Evolutionary conservation across 176 grass and related monocot genomes (phyloP), one percentile per base, ranked within the genome.

Genomic region (Aegilops bicornis): DNA sequence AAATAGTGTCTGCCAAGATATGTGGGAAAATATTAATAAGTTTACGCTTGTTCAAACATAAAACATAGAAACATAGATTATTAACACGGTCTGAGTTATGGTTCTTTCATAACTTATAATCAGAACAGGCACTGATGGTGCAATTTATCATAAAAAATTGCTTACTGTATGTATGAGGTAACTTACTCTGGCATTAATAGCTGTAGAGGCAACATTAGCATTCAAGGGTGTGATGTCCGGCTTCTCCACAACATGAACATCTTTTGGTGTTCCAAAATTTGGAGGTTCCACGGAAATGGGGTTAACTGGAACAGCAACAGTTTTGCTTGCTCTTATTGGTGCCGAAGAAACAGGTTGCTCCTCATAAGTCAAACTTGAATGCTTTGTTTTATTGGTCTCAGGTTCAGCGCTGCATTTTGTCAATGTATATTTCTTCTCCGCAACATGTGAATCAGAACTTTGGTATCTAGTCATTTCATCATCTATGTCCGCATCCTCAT

Each of bases 231-330:
- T 85, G 40, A n/a, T 88, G 25, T 82, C 83, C 37, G 64, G 79
- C 77, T 95, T 92, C 88, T 95, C 93, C 73, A 95, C 82, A 84
- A 89, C 87, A 59, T 85, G 76, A 85, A 88, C 89, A 94, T 95
- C 86, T 83, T 90, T 89, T 58, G 88, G 90, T 71, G 82, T 86
- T 69, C 87, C 82, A 87, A 85, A 89, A 73, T 45, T 86, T 39
- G 50, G 58, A 92, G 91, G 82, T 84, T 90, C 94, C 82, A 79
- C 62, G 8, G 64, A 88, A 76, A 72, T 89, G 65, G 74, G 81
- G 87, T 91, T 87, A 92, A 82, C 91, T 67, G 83, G 81, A 78
- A 69, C 52, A 84, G 81, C 72, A 30, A 87, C 63, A 52, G 75
- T 30, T 89, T 94, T 93, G 78, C 67, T 92, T 50, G 69, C 50